A percentile compares a stretch with the other conserved stretches of the same genome.
These are phyloP conservation scores for Glarea lozoyensis DNA, from an alignment of 495 filamentous ascomycete genomes.

Conservation along the genomic window DNA sequence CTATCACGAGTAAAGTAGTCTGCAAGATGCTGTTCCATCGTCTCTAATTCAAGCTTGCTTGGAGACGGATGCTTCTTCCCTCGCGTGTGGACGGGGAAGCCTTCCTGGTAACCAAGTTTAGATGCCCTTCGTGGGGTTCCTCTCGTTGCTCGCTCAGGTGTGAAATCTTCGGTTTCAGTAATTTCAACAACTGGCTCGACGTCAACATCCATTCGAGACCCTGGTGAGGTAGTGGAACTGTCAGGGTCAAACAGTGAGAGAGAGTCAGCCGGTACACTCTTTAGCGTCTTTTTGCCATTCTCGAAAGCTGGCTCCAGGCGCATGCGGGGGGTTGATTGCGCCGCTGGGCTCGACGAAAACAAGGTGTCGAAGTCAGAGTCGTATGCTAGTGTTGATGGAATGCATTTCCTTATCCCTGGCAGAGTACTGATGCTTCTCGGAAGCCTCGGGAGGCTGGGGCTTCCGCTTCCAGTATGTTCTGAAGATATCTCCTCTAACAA, in stretches of 20 bases:
- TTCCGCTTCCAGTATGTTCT: background rate
- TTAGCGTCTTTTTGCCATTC: constrained; percentile 5
- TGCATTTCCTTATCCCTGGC: background rate
- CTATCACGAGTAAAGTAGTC: no score
- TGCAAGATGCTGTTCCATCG: constrained; percentile 1
- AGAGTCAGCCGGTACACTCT: constrained; percentile 6
- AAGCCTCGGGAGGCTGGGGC: constrained; percentile 1
- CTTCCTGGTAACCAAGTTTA: background rate
- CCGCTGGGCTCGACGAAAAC: constrained; percentile 26
- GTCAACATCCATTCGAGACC: constrained; percentile 1
- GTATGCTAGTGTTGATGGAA: background rate
- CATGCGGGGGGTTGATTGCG: constrained; percentile 25
- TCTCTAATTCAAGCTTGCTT: constrained; percentile 6
- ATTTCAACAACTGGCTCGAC: constrained; percentile 6
- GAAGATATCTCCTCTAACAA: constrained; percentile 5
- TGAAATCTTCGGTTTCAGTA: constrained; percentile 10
- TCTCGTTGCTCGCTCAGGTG: constrained; percentile 9
- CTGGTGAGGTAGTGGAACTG: background rate
- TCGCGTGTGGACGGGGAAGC: background rate
- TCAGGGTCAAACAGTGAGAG: constrained; percentile 15
- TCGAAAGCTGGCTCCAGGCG: constrained; percentile 18
- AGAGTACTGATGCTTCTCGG: background rate
- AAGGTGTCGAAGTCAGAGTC: constrained; percentile 10
- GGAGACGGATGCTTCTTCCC: constrained; percentile 13
- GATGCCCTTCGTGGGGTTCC: constrained; percentile 7